Base-by-base conservation (phyloP, 345 rosid genomes). In the Cardamine chenopodiifolia region DNA sequence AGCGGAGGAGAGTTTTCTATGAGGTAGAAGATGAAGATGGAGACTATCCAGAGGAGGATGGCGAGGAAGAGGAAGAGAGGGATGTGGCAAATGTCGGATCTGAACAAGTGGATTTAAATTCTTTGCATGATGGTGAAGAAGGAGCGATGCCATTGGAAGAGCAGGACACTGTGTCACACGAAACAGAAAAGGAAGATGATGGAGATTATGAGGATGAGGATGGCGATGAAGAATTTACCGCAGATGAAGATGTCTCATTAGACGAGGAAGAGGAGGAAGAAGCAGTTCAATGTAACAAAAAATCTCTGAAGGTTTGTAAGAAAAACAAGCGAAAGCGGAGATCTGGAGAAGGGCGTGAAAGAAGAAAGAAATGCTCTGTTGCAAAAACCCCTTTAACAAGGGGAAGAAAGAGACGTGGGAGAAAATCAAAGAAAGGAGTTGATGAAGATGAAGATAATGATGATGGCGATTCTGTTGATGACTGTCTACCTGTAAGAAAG, bases 251-350 rank as follows among this genome's bases (percentile, higher is more conserved):
- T 57, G 90, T 87, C 66, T 84, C 83, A 53, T 62, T 85, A 66
- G 91, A 87, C n/a, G 99, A 89, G 80, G 99, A 92, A 57, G 97
- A 92, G 71, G 91, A 87, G 23, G 99, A 89, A 77, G 99, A 92
- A 35, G 86, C 81, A 35, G 18, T 68, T 14, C 62, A 44, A 29
- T 57, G 64, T 17, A 77, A 66, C 56, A 86, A 70, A 85, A 87
- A 74, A 68, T 11, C 79, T 28, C 13, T 44, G 57, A 77, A 81
- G 64, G 69, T 76, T 75, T 52, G 80, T 58, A 80, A 76, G 73
- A 77, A 66, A 64, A 76, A 75, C n/a, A 66, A 52, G 61, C 61
- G 34, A 66, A 84, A 76, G 73, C 75, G 63, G 68, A 69, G 82
- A 61, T 75, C 86, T 67, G 58, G 68, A 57, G 75, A 70, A 37